A percentile compares a stretch with the other conserved stretches of the same genome.
phyloP scores from a whole-genome alignment of 352 stramenopile genomes.

The Phytophthora ramorum region DNA sequence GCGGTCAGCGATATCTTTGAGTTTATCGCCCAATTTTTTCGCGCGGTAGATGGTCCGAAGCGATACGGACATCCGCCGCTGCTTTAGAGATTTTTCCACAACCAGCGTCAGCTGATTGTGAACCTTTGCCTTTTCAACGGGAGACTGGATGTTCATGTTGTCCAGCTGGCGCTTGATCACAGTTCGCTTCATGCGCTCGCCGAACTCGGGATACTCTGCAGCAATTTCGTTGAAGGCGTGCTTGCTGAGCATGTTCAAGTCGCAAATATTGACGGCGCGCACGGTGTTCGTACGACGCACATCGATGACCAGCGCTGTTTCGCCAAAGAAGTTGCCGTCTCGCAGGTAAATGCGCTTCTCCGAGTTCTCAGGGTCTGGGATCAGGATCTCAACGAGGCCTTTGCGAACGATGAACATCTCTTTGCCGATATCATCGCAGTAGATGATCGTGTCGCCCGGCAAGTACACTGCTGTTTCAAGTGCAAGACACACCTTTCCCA shows the following conservation, averaged over 20 bases:
- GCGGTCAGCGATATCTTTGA: slow-evolving; percentile 83
- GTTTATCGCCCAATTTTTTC: slow-evolving; percentile 83
- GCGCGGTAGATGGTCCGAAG: slow-evolving; percentile 79
- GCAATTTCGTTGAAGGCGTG: slow-evolving; percentile 83
- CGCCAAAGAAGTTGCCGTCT: slow-evolving; percentile 81
- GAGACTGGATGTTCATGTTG: slow-evolving; percentile 88
- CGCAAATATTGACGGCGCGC: slow-evolving; percentile 78
- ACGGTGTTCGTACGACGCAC: slow-evolving; percentile 83
- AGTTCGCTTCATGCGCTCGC: slow-evolving; percentile 81
- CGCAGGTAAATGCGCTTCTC: slow-evolving; percentile 78
- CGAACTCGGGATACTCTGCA: slow-evolving; percentile 81
- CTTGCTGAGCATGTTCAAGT: slow-evolving; percentile 84
- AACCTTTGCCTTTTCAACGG: slow-evolving; percentile 74
- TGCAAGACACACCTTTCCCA: slow-evolving; percentile 81
- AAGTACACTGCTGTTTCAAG: slow-evolving; percentile 83
- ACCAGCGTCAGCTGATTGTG: slow-evolving; percentile 81
- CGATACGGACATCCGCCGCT: slow-evolving; percentile 73
- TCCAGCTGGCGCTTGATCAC: slow-evolving; percentile 84
- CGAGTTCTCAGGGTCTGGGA: slow-evolving; percentile 52
- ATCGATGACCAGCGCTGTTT: slow-evolving; percentile 82
- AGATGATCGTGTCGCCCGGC: slow-evolving; percentile 82
- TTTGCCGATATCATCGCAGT: slow-evolving; percentile 83
- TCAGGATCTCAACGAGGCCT: slow-evolving; percentile 79
- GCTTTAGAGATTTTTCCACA: slow-evolving; percentile 83
- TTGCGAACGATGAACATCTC: slow-evolving; percentile 91